These are phyloP conservation scores for Huntiella decipiens DNA, from an alignment of 2,329 filamentous ascomycete genomes.

Conservation along the genomic window DNA sequence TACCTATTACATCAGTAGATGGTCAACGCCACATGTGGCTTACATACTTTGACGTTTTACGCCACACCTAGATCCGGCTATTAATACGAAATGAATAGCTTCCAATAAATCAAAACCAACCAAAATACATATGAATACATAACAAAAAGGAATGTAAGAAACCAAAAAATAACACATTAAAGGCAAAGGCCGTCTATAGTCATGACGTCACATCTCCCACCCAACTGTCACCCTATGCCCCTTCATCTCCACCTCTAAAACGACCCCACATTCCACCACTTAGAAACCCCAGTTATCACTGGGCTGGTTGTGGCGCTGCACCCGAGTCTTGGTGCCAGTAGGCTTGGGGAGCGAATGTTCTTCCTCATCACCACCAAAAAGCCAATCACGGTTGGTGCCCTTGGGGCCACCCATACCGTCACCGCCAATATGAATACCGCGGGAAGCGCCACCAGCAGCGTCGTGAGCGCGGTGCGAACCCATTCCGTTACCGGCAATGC, in stretches of 20 bases:
- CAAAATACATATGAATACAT: not conserved
- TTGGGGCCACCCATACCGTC: conserved; percentile 49
- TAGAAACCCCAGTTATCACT: conserved; percentile 30
- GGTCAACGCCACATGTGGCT: too few species aligned
- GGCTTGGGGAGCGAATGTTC: conserved; percentile 15
- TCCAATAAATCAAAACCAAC: too few species aligned
- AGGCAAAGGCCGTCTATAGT: conserved; percentile 3
- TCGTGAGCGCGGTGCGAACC: conserved; percentile 26
- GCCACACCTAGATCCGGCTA: too few species aligned
- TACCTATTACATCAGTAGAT: too few species aligned
- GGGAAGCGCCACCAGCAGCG: conserved; percentile 14
- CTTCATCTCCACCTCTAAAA: not conserved
- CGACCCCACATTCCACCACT: conserved; percentile 6
- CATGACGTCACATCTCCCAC: not conserved
- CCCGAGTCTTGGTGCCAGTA: conserved; percentile 13
- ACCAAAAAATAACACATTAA: conserved; percentile 1
- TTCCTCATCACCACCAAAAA: conserved; percentile 31
- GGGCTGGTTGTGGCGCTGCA: conserved; percentile 22
- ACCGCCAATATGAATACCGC: conserved; percentile 30
- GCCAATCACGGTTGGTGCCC: conserved; percentile 36
- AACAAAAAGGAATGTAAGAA: conserved; percentile 10
- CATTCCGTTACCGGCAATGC: conserved; percentile 37
- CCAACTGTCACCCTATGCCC: not conserved
- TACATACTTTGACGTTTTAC: too few species aligned
- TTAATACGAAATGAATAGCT: too few species aligned